These are phyloP conservation scores for Plasmodium chabaudi DNA, from an alignment of 169 alveolate species.

Conservation along the genomic window DNA sequence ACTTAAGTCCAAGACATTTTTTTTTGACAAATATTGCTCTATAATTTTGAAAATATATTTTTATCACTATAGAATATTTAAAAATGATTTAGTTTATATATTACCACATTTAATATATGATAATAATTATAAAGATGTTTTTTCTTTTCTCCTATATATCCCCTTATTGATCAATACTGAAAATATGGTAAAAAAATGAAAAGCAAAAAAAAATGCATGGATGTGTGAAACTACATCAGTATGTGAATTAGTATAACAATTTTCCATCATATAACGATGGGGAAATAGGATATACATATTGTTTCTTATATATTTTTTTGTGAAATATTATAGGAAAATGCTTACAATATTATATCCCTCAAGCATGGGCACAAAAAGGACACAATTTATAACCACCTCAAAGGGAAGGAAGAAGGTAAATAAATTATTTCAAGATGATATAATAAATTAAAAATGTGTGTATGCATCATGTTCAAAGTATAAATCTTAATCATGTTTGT, in stretches of 20 bases:
- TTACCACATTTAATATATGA: slow-evolving; percentile 34
- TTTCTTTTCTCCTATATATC: slow-evolving; percentile 17
- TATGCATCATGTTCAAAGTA: background rate
- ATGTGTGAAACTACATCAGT: too few relatives aligned
- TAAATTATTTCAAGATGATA: background rate
- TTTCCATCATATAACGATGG: too few relatives aligned
- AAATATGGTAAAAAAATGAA: slow-evolving; percentile 17
- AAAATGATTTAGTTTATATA: slow-evolving; percentile 35
- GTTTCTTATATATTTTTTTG: too few relatives aligned
- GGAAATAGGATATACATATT: too few relatives aligned
- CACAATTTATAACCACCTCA: background rate
- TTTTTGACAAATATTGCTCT: slow-evolving; percentile 31
- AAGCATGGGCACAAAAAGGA: background rate
- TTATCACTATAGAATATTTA: slow-evolving; percentile 40
- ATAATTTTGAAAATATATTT: slow-evolving; percentile 30
- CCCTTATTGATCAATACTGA: slow-evolving; percentile 23
- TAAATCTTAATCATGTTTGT: background rate
- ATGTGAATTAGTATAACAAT: too few relatives aligned
- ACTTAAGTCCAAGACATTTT: slow-evolving; percentile 22
- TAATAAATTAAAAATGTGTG: too few relatives aligned
- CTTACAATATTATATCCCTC: too few relatives aligned
- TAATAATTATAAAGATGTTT: slow-evolving; percentile 43
- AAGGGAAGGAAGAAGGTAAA: slow-evolving; percentile 1
- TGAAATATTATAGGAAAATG: background rate
- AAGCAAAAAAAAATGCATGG: too few relatives aligned